Evolutionary conservation across 1,284 basidiomycete species (phyloP), one percentile per base, ranked within the genome.

Genomic region (Sanghuangporus weigelae): DNA sequence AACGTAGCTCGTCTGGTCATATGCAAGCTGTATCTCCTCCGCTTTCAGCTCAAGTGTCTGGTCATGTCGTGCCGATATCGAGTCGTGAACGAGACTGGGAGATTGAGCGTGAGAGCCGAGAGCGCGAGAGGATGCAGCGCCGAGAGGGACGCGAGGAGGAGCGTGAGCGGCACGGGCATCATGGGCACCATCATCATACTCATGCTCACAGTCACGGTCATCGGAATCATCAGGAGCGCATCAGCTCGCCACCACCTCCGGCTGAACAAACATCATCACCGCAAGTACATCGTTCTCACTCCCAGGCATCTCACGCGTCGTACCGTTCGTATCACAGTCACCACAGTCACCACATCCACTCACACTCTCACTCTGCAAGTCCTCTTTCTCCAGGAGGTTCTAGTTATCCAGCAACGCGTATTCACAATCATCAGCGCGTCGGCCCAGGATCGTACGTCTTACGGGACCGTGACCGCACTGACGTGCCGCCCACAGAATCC

Each of bases 371-470:
- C 46, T 63, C 63, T 55, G 55, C 23, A 12, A 63, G 51, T 31
- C 66, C 63, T 8, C 57, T 38, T 42, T 66, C 64, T 26, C 60
- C 62, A 31, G 59, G 54, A 2, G 49, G 38, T n/a, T 19, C 39
- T 16, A 49, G 26, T 8, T 68, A 49, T 75, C 77, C 60, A 57
- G 53, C 11, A 42, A 65, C 40, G 67, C 77, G 78, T 64, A 72
- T 81, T 49, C 89, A 90, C 71, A 78, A 78, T 67, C 87, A 89
- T 72, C 87, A 88, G 73, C 84, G 85, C 64, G 70, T 86, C 67
- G 87, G 84, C 4, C 85, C 86, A 51, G 85, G 79, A 7, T 79
- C 83, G 31, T 84, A 81, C 68, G 79, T 86, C 49, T 81, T 81
- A 67, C 71, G 72, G 36, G 71, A 69, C 53, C 64, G 62, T 12